These are phyloP conservation scores for Remersonia thermophila DNA, from an alignment of 2,329 filamentous ascomycete species.

Conservation along the genomic window DNA sequence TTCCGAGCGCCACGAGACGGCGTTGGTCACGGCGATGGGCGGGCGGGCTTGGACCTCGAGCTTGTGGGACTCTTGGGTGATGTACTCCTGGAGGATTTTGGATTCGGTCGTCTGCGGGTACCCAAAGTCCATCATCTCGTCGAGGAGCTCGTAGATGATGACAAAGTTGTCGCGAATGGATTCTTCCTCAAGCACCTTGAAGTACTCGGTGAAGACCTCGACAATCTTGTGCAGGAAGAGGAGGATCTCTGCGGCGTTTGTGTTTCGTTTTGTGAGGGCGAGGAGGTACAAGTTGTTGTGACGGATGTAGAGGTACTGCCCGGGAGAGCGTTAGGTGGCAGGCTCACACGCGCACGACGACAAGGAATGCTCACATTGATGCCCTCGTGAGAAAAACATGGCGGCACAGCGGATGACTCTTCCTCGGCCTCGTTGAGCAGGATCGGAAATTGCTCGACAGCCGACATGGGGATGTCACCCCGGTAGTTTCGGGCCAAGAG, in stretches of 20 bases:
- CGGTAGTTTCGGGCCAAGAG: slow-evolving; percentile 96
- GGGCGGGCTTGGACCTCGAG: slow-evolving; percentile 91
- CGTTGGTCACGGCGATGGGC: slow-evolving; percentile 95
- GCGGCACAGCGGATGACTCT: slow-evolving; percentile 92
- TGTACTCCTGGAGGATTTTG: slow-evolving; percentile 98
- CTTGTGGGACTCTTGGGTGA: slow-evolving; percentile 98
- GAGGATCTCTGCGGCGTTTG: slow-evolving; percentile 95
- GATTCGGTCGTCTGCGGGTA: slow-evolving; percentile 97
- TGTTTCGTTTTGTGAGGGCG: slow-evolving; percentile 95
- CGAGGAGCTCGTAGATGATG: slow-evolving; percentile 94
- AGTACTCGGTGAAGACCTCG: slow-evolving; percentile 98
- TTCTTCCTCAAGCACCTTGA: slow-evolving; percentile 97
- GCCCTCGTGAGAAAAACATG: slow-evolving; percentile 96
- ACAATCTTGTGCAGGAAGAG: slow-evolving; percentile 97
- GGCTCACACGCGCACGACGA: no score
- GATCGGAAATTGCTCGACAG: slow-evolving; percentile 93
- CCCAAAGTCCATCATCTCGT: slow-evolving; percentile 99
- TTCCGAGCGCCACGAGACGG: slow-evolving; percentile 95
- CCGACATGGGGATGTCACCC: slow-evolving; percentile 97
- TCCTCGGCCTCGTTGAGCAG: slow-evolving; percentile 97
- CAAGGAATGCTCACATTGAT: slow-evolving; percentile 63
- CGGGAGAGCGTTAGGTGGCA: no score
- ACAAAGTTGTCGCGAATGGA: slow-evolving; percentile 99
- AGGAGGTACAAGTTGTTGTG: slow-evolving; percentile 99
- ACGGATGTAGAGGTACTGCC: slow-evolving; percentile 92